Evolutionary conservation across 1,284 basidiomycete species (phyloP).

Genomic region (Ganoderma resinaceum): DNA sequence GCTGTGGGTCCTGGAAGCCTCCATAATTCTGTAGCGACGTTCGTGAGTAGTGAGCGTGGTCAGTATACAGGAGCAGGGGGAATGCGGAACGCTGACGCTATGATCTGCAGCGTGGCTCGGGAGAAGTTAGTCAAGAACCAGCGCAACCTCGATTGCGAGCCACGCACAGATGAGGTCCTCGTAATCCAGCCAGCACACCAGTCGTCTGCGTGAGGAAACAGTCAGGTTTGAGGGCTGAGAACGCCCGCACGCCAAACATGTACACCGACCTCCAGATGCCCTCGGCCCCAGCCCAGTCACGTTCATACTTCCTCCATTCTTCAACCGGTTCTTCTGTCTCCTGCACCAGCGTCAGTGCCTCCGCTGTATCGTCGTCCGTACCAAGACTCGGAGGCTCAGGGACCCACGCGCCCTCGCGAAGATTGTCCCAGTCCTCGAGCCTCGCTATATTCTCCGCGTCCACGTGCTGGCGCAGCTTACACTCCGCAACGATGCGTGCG

Average conservation of each 20-base stretch:
- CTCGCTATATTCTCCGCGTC: slow-evolving; percentile 26
- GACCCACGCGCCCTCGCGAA: slow-evolving; percentile 48
- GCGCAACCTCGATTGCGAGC: background rate
- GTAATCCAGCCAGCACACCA: slow-evolving; percentile 67
- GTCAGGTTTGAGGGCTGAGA: background rate
- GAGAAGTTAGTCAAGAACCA: background rate
- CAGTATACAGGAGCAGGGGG: background rate
- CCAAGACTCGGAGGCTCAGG: background rate
- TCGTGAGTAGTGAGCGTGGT: background rate
- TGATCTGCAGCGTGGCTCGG: slow-evolving; percentile 40
- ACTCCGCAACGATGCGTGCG: slow-evolving; percentile 39
- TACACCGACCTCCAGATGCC: slow-evolving; percentile 62
- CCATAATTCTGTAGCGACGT: slow-evolving; percentile 31
- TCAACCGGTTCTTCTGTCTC: slow-evolving; percentile 1
- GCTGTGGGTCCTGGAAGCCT: slow-evolving; percentile 39
- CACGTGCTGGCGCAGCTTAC: slow-evolving; percentile 35
- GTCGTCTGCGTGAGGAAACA: slow-evolving; percentile 45
- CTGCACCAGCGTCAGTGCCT: background rate
- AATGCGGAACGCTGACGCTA: slow-evolving; percentile 46
- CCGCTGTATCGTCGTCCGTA: background rate
- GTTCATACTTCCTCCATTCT: slow-evolving; percentile 44
- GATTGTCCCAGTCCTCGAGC: slow-evolving; percentile 47
- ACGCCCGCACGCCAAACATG: no score
- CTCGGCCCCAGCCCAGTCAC: slow-evolving; percentile 66
- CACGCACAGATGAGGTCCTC: slow-evolving; percentile 56